Conservation (phyloP, 1,139 yeast species). For the Taphrina populina region DNA sequence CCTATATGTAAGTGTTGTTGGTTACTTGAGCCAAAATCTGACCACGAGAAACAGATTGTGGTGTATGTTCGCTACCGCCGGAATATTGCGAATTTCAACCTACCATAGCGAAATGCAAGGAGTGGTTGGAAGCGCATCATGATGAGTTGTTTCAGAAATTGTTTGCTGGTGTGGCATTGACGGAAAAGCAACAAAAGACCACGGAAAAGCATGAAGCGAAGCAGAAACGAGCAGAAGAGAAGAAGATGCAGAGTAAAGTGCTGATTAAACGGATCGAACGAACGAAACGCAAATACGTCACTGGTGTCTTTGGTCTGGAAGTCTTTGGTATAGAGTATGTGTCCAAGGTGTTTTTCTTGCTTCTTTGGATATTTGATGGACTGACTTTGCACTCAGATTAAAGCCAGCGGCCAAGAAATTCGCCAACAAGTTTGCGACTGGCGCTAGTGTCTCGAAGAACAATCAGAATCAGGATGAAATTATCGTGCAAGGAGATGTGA, state of each 20-base stretch:
- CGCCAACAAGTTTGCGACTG: constrained; percentile 94
- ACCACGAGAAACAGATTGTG: constrained; percentile 18
- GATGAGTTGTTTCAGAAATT: constrained; percentile 58
- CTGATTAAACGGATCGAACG: constrained; percentile 83
- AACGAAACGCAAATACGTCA: constrained; percentile 82
- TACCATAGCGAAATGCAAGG: constrained; percentile 74
- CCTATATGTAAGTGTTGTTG: constrained; percentile 1
- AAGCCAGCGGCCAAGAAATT: constrained; percentile 89
- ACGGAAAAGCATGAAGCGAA: constrained; percentile 83
- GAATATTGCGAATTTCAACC: constrained; percentile 88
- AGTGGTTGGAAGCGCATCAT: constrained; percentile 68
- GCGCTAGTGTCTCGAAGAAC: constrained; percentile 89
- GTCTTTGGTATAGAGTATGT: constrained; percentile 68
- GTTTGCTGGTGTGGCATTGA: constrained; percentile 61
- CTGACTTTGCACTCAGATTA: constrained; percentile 44
- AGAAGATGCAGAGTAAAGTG: constrained; percentile 75
- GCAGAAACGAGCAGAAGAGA: constrained; percentile 78
- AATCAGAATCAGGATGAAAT: constrained; percentile 91
- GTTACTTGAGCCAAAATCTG: not conserved
- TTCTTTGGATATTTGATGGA: not conserved
- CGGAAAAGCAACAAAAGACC: constrained; percentile 78
- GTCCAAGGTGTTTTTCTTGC: no score
- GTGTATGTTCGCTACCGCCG: constrained; percentile 26
- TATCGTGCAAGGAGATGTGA: constrained; percentile 91
- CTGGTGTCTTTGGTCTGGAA: constrained; percentile 83